phyloP scores from a whole-genome alignment of 2,329 filamentous ascomycete genomes.

The Xylariaceae sp. region DNA sequence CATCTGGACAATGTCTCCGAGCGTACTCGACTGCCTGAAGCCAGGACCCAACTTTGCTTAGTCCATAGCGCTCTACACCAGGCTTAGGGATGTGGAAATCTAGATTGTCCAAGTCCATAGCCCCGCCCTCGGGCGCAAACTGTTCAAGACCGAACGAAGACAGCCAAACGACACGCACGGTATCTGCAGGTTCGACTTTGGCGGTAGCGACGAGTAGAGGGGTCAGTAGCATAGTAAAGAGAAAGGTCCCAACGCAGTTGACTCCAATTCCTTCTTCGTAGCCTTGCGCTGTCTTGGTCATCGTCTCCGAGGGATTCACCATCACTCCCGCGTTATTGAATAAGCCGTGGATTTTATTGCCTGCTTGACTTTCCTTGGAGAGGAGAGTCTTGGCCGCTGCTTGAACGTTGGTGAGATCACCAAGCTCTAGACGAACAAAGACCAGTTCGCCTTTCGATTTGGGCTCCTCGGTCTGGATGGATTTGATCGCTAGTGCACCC shows the following conservation, averaged over 20 bases:
- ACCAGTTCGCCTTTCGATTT: neutral
- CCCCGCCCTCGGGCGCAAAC: neutral
- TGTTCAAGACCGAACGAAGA: slow-evolving; percentile 2
- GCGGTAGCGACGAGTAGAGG: neutral
- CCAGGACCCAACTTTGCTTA: slow-evolving; percentile 6
- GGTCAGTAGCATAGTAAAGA: slow-evolving; percentile 9
- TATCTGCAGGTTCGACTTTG: neutral
- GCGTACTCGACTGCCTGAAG: slow-evolving; percentile 2
- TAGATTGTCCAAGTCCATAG: neutral
- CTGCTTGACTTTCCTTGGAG: neutral
- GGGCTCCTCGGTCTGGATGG: slow-evolving; percentile 1
- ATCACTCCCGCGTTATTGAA: slow-evolving; percentile 13
- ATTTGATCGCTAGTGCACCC: neutral
- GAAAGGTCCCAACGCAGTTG: slow-evolving; percentile 9
- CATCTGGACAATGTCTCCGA: neutral
- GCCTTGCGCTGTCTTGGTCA: slow-evolving; percentile 6
- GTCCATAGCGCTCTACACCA: neutral
- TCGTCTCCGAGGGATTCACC: neutral
- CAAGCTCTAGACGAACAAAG: slow-evolving; percentile 3
- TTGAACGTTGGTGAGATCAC: slow-evolving; percentile 2
- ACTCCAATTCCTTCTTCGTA: slow-evolving; percentile 6
- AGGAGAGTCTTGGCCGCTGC: neutral
- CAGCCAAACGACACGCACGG: slow-evolving; percentile 10
- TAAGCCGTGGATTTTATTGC: neutral
- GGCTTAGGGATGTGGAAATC: neutral